A percentile compares a stretch with the other conserved stretches of the same genome.
Evolutionary conservation across 306 rosid species (phyloP).

Genomic region (Vigna hirtella): DNA sequence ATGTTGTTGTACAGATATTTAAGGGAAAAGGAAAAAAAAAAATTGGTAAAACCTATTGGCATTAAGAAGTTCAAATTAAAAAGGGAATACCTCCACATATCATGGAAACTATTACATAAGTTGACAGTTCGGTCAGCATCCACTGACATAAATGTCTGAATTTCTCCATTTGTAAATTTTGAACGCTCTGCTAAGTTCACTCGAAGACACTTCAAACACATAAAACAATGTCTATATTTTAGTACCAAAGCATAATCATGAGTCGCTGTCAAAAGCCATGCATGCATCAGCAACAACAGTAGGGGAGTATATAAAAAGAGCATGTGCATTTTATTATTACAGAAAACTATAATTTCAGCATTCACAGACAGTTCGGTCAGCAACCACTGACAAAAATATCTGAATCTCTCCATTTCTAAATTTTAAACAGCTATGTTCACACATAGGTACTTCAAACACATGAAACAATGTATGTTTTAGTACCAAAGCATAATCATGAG

Average conservation of each 20-base stretch:
- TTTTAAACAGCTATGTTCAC: conserved; percentile 79
- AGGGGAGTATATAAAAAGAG: neutral
- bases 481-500: conserved; percentile 23
- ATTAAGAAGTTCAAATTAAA: conserved; percentile 30
- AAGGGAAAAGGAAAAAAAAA: neutral
- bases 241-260: conserved; percentile 37
- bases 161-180: conserved; percentile 87
- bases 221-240: conserved; percentile 35
- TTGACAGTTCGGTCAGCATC: conserved; percentile 95
- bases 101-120: conserved; percentile 89
- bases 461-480: conserved; percentile 42
- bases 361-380: conserved; percentile 72
- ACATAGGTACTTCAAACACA: conserved; percentile 66
- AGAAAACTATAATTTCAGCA: conserved; percentile 30
- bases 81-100: conserved; percentile 81
- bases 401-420: conserved; percentile 93
- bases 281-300: conserved; percentile 29
- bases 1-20: conserved; percentile 21
- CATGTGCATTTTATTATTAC: conserved; percentile 18
- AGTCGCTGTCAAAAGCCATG: conserved; percentile 16
- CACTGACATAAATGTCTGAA: conserved; percentile 95
- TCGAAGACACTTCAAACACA: conserved; percentile 68
- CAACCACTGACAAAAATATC: conserved; percentile 94
- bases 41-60: conserved; percentile 15
- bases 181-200: conserved; percentile 86